phyloP scores from a whole-genome alignment of 2,329 filamentous ascomycete species.

The Tolypocladium tundrense region DNA sequence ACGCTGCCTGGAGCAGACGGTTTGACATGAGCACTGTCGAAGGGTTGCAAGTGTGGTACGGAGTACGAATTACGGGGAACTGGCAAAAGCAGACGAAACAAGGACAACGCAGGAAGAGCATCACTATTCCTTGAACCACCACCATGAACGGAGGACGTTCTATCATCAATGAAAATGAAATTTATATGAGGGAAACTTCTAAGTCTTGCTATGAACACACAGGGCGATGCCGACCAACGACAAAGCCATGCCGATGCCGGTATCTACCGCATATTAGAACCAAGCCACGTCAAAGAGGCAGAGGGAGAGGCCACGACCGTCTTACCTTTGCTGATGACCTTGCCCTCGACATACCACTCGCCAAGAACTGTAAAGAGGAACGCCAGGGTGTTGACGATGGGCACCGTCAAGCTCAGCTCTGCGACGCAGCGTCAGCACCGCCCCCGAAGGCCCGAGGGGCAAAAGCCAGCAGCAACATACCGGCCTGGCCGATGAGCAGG shows the following conservation, averaged over 20 bases:
- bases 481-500: slow-evolving; percentile 80
- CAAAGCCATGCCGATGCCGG: slow-evolving; percentile 70
- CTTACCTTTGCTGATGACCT: slow-evolving; percentile 72
- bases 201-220: slow-evolving; percentile 62
- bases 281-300: background rate
- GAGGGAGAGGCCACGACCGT: background rate
- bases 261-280: slow-evolving; percentile 43
- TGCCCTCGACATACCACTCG: slow-evolving; percentile 90
- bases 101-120: background rate
- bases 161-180: background rate
- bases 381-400: slow-evolving; percentile 86
- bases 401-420: slow-evolving; percentile 90
- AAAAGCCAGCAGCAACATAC: slow-evolving; percentile 38
- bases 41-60: background rate
- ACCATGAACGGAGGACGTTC: no score
- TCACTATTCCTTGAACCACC: background rate
- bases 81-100: background rate
- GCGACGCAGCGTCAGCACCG: background rate
- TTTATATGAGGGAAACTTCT: background rate
- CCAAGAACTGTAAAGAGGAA: slow-evolving; percentile 94
- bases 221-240: slow-evolving; percentile 73
- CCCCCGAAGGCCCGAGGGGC: background rate
- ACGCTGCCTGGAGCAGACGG: slow-evolving; percentile 5
- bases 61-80: background rate
- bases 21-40: background rate